phyloP scores from a whole-genome alignment of 306 rosid species.

The Datisca glomerata region DNA sequence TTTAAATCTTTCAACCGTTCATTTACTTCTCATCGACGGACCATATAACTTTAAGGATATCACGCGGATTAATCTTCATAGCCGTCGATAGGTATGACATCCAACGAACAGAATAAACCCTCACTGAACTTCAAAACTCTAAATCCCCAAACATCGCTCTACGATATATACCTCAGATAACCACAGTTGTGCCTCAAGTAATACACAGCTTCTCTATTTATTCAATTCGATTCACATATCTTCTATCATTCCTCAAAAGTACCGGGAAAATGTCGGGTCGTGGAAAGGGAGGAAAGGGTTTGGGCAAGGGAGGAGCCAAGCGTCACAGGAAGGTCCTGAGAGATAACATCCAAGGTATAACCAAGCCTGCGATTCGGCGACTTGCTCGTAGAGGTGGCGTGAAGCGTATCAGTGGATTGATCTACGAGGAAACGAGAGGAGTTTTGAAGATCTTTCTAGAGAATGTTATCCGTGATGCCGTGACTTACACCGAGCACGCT shows the following conservation, averaged over 20 bases:
- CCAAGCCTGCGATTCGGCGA: conserved; percentile 1
- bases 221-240: no score
- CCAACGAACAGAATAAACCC: neutral
- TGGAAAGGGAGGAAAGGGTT: neutral
- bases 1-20: neutral
- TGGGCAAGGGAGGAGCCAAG: conserved; percentile 3
- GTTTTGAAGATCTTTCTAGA: conserved; percentile 1
- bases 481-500: conserved; percentile 1
- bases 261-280: neutral
- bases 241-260: no score
- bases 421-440: conserved; percentile 4
- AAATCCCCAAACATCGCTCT: neutral
- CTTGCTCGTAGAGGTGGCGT: conserved; percentile 3
- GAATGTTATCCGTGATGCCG: conserved; percentile 2
- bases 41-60: neutral
- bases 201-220: no score
- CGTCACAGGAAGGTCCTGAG: conserved; percentile 3
- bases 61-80: neutral
- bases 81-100: neutral
- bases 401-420: neutral
- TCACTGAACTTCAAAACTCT: neutral
- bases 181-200: no score
- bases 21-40: neutral
- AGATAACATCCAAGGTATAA: conserved; percentile 1
- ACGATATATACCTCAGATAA: no score